Conservation (phyloP, 2,329 filamentous ascomycete genomes). For the Microthyrium microscopicum region DNA sequence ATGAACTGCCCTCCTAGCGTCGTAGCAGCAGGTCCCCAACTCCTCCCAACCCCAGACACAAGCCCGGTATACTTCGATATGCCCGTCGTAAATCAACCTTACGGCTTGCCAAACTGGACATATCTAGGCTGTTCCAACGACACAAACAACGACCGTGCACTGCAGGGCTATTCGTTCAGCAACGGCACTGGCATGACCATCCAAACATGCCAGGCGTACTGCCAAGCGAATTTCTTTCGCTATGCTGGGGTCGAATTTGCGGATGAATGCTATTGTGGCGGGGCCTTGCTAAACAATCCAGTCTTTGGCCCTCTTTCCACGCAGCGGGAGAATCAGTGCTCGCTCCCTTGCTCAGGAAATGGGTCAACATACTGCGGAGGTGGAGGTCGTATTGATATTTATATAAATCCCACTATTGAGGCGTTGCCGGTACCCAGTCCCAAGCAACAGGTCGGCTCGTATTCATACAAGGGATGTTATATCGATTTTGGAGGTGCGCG, state of each 20-base stretch:
- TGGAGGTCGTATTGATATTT: too few species aligned
- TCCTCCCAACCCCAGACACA: constrained; percentile 13
- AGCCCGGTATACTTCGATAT: constrained; percentile 14
- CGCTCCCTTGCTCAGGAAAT: too few species aligned
- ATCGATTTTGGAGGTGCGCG: too few species aligned
- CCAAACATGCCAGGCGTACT: constrained; percentile 18
- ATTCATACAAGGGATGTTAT: too few species aligned
- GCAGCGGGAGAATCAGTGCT: too few species aligned
- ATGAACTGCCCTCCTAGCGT: constrained; percentile 25
- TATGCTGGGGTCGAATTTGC: constrained; percentile 17
- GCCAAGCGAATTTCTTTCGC: constrained; percentile 14
- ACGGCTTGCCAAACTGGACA: constrained; percentile 14
- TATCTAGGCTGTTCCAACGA: constrained; percentile 22
- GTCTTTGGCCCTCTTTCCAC: too few species aligned
- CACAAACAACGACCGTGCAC: constrained; percentile 12
- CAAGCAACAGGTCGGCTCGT: too few species aligned
- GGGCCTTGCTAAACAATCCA: too few species aligned
- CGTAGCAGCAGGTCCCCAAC: constrained; percentile 12
- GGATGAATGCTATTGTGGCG: too few species aligned
- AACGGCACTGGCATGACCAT: constrained; percentile 17
- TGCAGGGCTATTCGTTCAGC: constrained; percentile 12
- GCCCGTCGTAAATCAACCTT: constrained; percentile 12
- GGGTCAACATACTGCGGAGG: too few species aligned
- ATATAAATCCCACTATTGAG: too few species aligned
- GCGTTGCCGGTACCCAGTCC: too few species aligned